phyloP scores from a whole-genome alignment of 75 land plant species.

The Adiantum capillusveneris region DNA sequence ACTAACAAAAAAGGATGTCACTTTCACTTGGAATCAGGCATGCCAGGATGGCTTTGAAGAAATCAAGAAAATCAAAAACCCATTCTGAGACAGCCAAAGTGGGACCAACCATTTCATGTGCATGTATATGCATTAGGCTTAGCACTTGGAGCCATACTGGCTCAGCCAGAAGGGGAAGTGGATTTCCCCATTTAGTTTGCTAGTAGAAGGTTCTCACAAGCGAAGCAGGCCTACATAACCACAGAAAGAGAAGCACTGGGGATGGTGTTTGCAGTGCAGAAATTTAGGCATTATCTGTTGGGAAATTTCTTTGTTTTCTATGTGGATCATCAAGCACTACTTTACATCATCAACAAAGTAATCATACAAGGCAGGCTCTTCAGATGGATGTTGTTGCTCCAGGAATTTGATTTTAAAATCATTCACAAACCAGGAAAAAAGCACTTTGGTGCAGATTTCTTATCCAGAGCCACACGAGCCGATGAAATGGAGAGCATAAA shows the following conservation, averaged over 20 bases:
- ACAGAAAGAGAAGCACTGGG: not conserved
- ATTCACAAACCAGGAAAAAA: too few species aligned
- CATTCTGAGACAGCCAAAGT: not conserved
- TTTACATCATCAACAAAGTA: too few species aligned
- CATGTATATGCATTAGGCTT: not conserved
- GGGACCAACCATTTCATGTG: not conserved
- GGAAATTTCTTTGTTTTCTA: too few species aligned
- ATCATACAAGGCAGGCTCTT: too few species aligned
- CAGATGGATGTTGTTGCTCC: too few species aligned
- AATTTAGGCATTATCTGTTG: not conserved
- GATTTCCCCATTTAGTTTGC: not conserved
- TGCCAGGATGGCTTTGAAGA: not conserved
- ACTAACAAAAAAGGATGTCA: too few species aligned
- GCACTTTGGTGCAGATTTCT: too few species aligned
- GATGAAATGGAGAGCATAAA: not conserved
- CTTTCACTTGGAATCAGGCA: too few species aligned
- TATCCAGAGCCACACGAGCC: not conserved
- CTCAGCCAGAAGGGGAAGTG: not conserved
- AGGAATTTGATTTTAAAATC: too few species aligned
- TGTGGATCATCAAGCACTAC: too few species aligned
- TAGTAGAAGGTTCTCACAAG: not conserved
- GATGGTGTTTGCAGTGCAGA: not conserved
- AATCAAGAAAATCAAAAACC: not conserved
- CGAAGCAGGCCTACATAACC: not conserved
- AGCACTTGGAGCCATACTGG: not conserved